A percentile compares a stretch with the other conserved stretches of the same genome.
phyloP scores from a whole-genome alignment of 2,329 filamentous ascomycete species.

The Graphilbum fragrans region DNA sequence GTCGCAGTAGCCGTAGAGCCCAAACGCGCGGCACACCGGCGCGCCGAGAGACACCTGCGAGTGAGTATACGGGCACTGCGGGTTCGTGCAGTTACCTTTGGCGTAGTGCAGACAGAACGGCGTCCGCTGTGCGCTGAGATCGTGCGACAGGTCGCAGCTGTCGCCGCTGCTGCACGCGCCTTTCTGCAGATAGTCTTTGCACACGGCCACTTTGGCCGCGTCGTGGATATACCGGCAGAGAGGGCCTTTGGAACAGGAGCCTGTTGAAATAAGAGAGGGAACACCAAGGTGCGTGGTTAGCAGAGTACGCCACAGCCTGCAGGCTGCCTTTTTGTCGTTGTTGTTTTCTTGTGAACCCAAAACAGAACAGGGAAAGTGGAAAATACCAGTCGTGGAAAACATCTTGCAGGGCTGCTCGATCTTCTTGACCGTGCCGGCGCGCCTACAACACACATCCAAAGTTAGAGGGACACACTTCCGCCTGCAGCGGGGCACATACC shows the following conservation, averaged over 20 bases:
- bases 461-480: constrained; percentile 22
- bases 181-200: constrained; percentile 75
- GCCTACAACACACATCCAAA: constrained; percentile 24
- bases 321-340: background rate
- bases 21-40: constrained; percentile 74
- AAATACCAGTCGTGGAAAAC: constrained; percentile 58
- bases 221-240: constrained; percentile 76
- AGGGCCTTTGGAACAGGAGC: constrained; percentile 73
- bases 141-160: constrained; percentile 83
- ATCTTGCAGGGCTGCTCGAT: constrained; percentile 61
- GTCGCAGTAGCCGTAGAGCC: constrained; percentile 76
- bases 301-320: constrained; percentile 16
- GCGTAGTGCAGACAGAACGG: constrained; percentile 85
- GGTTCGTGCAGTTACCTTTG: constrained; percentile 79
- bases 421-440: constrained; percentile 49
- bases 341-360: background rate
- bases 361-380: constrained; percentile 8
- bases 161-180: constrained; percentile 66
- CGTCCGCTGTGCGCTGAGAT: constrained; percentile 68
- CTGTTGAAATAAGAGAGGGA: constrained; percentile 32
- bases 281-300: constrained; percentile 23
- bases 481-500: constrained; percentile 39
- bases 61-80: constrained; percentile 79
- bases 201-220: constrained; percentile 74
- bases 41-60: constrained; percentile 64